These are phyloP conservation scores for Wickerhamomyces subpelliculosus DNA, from an alignment of 805 yeast genomes.

Conservation along the genomic window DNA sequence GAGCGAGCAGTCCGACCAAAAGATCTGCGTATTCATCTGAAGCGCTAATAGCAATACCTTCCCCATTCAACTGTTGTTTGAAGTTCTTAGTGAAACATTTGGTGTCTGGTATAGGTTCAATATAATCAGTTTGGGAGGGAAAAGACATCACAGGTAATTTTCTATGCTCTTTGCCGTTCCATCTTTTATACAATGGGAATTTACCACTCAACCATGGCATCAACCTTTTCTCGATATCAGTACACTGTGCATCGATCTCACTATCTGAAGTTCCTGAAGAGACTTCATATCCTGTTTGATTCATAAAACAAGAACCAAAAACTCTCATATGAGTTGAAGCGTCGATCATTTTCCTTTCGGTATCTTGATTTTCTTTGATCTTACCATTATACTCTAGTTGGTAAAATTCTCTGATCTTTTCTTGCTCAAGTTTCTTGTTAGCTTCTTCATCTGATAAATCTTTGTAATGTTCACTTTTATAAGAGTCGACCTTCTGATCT, in stretches of 20 bases:
- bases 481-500: conserved; percentile 7
- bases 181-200: conserved; percentile 31
- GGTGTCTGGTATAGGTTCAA: conserved; percentile 18
- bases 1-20: conserved; percentile 31
- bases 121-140: too few relatives aligned
- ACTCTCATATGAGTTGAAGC: conserved; percentile 21
- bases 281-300: conserved; percentile 14
- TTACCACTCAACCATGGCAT: conserved; percentile 32
- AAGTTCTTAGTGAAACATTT: conserved; percentile 21
- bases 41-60: conserved; percentile 27
- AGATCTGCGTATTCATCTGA: conserved; percentile 22
- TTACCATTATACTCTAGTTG: conserved; percentile 13
- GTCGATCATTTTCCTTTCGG: conserved; percentile 20
- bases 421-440: conserved; percentile 3
- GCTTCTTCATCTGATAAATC: conserved; percentile 1
- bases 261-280: conserved; percentile 3
- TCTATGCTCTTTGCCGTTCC: conserved; percentile 26
- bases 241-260: conserved; percentile 16
- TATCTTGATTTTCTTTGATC: conserved; percentile 10
- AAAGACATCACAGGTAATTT: too few relatives aligned
- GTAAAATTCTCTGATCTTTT: conserved; percentile 6
- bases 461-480: conserved; percentile 4
- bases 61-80: conserved; percentile 25
- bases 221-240: conserved; percentile 28
- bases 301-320: conserved; percentile 21